Base-by-base conservation (phyloP, 208 protist species). In the Naegleria gruberi region DNA sequence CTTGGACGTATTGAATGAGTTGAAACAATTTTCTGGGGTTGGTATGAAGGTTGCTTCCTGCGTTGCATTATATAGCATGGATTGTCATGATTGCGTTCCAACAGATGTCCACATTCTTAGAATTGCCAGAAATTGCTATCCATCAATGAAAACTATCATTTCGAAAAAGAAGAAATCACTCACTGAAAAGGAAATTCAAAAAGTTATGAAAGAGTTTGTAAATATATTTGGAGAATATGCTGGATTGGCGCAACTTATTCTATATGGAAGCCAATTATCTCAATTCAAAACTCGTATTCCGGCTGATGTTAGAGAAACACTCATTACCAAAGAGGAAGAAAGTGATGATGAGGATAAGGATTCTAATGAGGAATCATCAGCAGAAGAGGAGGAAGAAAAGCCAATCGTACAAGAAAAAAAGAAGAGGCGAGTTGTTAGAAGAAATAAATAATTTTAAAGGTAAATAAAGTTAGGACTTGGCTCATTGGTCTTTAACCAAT, bases 31-130 rank as follows among this genome's bases (percentile, higher is more conserved):
- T 55, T 19, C 41, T 41, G 87, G 87, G 37, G 87, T 90, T 15
- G 87, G 87, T 26, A 26, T 55, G 19, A 90, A 90, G 40, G 87
- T 90, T 15, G 87, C 87, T n/a, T 90, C 87, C 26, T 90, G 87
- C 74, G n/a, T 55, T 85, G 87, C 87, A 7, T 55, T 90, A 43
- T 90, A 85, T 55, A 42, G 26, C 23, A 19, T 57, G 17, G 43
- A 90, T 41, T 17, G 47, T n/a, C 40, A 40, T 90, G 73, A 82
- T 85, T 46, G 12, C 41, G 87, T 90, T 74, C 87, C 87, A 40
- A n/a, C n/a, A 6, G 87, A 90, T 84, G 77, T 84, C 12, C 87
- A 90, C 43, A 74, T 90, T 34, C 17, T 87, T 0, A 45, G 82
- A 55, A 10, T 87, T 87, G 82, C 44, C n/a, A 0, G 43, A 46